These are phyloP conservation scores for Globisporangium apiculatum DNA, from an alignment of 352 stramenopile species.

Conservation along the genomic window DNA sequence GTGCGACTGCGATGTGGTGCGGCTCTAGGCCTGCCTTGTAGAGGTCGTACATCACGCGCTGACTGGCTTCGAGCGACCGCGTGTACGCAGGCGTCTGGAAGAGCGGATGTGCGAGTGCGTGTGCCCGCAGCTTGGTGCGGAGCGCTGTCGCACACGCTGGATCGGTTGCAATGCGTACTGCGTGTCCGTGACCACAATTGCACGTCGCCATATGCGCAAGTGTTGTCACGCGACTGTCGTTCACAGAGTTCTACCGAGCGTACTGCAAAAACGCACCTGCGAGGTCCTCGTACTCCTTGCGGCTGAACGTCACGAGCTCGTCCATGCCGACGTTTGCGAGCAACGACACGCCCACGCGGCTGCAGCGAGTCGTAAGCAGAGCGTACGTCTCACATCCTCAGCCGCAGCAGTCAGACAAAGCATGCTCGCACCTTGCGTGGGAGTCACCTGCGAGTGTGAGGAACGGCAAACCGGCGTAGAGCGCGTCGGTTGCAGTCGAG, in stretches of 20 bases:
- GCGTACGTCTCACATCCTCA: no score
- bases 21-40: conserved; percentile 14
- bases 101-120: conserved; percentile 16
- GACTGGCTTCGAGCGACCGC: conserved; percentile 27
- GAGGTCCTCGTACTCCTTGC: conserved; percentile 44
- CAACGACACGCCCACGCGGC: conserved; percentile 44
- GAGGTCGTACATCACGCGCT: conserved; percentile 30
- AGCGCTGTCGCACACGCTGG: conserved; percentile 13
- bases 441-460: conserved; percentile 73
- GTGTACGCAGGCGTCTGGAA: conserved; percentile 35
- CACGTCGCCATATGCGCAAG: no score
- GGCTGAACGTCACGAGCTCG: conserved; percentile 31
- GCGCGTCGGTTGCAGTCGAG: conserved; percentile 87
- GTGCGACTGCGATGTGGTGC: conserved; percentile 24
- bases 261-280: conserved; percentile 19
- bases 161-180: conserved; percentile 29
- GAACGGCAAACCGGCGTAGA: conserved; percentile 82
- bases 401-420: no score
- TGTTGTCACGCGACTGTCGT: neutral
- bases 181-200: neutral
- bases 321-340: conserved; percentile 28
- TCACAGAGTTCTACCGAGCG: no score
- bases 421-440: conserved; percentile 35
- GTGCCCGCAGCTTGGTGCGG: conserved; percentile 16
- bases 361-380: conserved; percentile 6